phyloP scores from a whole-genome alignment of 2,329 filamentous ascomycete species.

The Phyllosticta capitalensis region DNA sequence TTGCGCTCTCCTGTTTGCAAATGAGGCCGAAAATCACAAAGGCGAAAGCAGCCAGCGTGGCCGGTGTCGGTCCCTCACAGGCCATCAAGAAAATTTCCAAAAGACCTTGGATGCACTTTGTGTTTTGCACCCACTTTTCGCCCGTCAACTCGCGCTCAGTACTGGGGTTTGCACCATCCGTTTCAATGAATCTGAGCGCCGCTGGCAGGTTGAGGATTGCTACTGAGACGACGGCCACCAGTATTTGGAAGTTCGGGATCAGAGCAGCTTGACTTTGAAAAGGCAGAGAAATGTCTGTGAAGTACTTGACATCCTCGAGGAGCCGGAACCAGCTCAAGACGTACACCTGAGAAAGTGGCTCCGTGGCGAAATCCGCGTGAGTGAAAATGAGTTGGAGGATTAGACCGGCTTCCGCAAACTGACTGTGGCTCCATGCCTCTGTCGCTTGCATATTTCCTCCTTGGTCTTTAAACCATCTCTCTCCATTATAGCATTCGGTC shows the following conservation, averaged over 20 bases:
- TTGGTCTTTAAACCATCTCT: conserved; percentile 39
- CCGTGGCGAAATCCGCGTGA: conserved; percentile 47
- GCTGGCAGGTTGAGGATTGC: conserved; percentile 61
- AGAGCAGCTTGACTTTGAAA: conserved; percentile 37
- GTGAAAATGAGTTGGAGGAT: conserved; percentile 65
- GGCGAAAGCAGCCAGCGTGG: conserved; percentile 65
- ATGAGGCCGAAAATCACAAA: conserved; percentile 58
- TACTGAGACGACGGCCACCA: conserved; percentile 62
- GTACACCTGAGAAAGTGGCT: conserved; percentile 22
- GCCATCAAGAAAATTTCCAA: conserved; percentile 62
- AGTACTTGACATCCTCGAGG: conserved; percentile 46
- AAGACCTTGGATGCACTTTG: conserved; percentile 60
- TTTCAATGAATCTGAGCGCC: conserved; percentile 45
- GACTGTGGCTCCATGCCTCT: conserved; percentile 52
- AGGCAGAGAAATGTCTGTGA: conserved; percentile 19
- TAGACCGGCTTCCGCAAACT: conserved; percentile 63
- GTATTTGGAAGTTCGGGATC: conserved; percentile 55
- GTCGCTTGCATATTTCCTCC: conserved; percentile 47
- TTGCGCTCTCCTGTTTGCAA: conserved; percentile 1
- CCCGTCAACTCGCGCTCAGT: conserved; percentile 14
- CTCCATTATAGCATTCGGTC: conserved; percentile 32
- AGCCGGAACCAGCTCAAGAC: conserved; percentile 42
- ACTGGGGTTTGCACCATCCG: not conserved
- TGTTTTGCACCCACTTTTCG: conserved; percentile 55
- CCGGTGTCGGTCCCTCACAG: conserved; percentile 47